These are phyloP conservation scores for Onygena corvina DNA, from an alignment of 2,329 filamentous ascomycete species.

Conservation along the genomic window DNA sequence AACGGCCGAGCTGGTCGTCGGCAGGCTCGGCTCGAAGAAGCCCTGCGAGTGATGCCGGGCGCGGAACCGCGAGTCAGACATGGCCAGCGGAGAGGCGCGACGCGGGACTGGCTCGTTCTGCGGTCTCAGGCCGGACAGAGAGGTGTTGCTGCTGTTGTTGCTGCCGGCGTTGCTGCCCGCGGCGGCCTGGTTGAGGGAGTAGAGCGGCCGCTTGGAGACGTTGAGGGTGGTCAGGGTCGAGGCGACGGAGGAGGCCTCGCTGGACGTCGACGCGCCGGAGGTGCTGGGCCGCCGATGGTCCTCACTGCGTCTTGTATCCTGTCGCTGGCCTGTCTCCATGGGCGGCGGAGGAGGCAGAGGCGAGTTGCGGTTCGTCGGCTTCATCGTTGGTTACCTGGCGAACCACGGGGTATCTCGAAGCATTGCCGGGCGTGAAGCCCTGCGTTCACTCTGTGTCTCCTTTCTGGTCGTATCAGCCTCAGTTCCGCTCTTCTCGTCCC, in stretches of 20 bases:
- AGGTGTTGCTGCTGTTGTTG: conserved; percentile 25
- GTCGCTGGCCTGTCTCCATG: background rate
- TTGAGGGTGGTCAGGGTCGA: conserved; percentile 36
- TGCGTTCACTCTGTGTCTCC: no score
- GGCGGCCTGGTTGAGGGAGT: conserved; percentile 24
- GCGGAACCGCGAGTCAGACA: conserved; percentile 27
- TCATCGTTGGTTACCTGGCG: no score
- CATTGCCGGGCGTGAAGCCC: no score
- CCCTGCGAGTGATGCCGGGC: conserved; percentile 49
- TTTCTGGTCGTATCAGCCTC: no score
- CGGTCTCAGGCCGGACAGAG: conserved; percentile 30
- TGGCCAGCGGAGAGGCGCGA: conserved; percentile 29
- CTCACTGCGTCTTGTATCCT: conserved; percentile 24
- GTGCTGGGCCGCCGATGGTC: conserved; percentile 32
- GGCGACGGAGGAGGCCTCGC: conserved; percentile 35
- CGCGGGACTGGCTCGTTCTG: conserved; percentile 26
- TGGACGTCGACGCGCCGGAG: no score
- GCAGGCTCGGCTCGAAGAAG: conserved; percentile 54
- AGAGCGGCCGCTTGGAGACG: conserved; percentile 29
- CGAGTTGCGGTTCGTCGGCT: conserved; percentile 13
- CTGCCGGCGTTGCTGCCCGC: conserved; percentile 18
- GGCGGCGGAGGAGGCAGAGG: conserved; percentile 17
- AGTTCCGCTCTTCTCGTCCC: no score
- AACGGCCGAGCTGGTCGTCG: conserved; percentile 39
- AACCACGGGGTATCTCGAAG: no score